Evolutionary conservation across 352 stramenopile species (phyloP).

Genomic region (Phytophthora pluvialis): DNA sequence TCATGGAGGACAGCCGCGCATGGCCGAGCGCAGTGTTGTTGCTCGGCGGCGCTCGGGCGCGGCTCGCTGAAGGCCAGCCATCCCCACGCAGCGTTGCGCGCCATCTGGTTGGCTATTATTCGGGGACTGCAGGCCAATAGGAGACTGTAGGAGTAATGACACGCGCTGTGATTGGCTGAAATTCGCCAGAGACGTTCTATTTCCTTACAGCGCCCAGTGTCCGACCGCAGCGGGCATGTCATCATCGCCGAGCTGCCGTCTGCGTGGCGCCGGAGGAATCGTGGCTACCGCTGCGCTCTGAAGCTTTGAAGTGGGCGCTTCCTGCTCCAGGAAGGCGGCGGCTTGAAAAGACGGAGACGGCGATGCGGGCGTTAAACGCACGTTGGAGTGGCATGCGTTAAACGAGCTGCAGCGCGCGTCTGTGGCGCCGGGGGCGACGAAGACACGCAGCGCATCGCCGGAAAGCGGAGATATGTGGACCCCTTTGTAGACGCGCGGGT

Average conservation of each 20-base stretch:
- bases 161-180: constrained; percentile 12
- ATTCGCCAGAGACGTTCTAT: constrained; percentile 12
- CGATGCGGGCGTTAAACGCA: neutral
- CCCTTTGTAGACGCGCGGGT: no score
- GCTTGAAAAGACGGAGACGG: neutral
- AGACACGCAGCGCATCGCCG: constrained; percentile 26
- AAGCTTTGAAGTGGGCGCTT: neutral
- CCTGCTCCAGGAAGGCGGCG: neutral
- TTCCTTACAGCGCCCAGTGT: constrained; percentile 1
- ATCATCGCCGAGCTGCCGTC: constrained; percentile 20
- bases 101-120: constrained; percentile 16
- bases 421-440: constrained; percentile 19
- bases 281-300: neutral
- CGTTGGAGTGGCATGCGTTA: constrained; percentile 10
- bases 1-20: neutral
- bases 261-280: constrained; percentile 16
- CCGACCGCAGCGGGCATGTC: constrained; percentile 12
- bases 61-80: constrained; percentile 26
- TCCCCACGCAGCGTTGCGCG: neutral
- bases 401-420: constrained; percentile 18
- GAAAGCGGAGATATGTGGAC: neutral
- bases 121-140: constrained; percentile 6
- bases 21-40: constrained; percentile 1
- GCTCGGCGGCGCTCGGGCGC: neutral
- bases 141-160: neutral